phyloP scores from a whole-genome alignment of 1,284 basidiomycete genomes.

The Trametes versicolor region DNA sequence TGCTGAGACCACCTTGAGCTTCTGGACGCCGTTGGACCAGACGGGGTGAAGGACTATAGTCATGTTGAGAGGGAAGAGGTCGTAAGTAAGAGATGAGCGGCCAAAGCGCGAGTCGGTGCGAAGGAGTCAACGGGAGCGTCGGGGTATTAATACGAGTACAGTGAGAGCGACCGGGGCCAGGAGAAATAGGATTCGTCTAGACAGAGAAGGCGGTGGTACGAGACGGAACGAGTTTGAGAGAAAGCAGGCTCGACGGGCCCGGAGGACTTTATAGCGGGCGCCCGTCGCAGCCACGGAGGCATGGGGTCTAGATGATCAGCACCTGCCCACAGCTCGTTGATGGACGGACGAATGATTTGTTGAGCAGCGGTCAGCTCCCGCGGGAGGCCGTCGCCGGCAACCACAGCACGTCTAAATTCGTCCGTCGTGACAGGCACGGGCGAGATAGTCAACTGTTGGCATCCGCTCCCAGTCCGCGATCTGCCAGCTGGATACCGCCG shows the following conservation, averaged over 20 bases:
- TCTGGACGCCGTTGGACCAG: slow-evolving; percentile 73
- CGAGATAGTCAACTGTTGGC: slow-evolving; percentile 17
- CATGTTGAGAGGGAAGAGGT: slow-evolving; percentile 48
- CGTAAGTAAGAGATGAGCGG: slow-evolving; percentile 16
- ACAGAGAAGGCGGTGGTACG: slow-evolving; percentile 21
- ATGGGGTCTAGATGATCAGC: slow-evolving; percentile 27
- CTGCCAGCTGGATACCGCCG: slow-evolving; percentile 26
- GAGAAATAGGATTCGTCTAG: slow-evolving; percentile 18
- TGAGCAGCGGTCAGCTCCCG: slow-evolving; percentile 14
- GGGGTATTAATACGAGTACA: slow-evolving; percentile 30
- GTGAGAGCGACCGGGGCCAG: slow-evolving; percentile 11
- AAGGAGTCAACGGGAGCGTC: slow-evolving; percentile 23
- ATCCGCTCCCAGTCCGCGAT: slow-evolving; percentile 13
- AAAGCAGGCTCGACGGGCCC: slow-evolving; percentile 9
- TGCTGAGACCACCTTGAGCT: slow-evolving; percentile 66
- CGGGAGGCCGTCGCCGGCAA: slow-evolving; percentile 20
- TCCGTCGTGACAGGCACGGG: slow-evolving; percentile 32
- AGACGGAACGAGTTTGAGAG: slow-evolving; percentile 22
- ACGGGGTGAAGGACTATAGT: slow-evolving; percentile 75
- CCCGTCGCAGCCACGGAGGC: slow-evolving; percentile 2
- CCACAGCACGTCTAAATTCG: slow-evolving; percentile 17
- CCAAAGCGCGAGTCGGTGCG: slow-evolving; percentile 8
- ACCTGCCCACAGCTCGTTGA: slow-evolving; percentile 23
- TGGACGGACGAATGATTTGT: slow-evolving; percentile 25
- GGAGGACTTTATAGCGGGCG: slow-evolving; percentile 25